Evolutionary conservation across 1,284 basidiomycete genomes (phyloP).

Genomic region (Phellopilus nigrolimitatus): DNA sequence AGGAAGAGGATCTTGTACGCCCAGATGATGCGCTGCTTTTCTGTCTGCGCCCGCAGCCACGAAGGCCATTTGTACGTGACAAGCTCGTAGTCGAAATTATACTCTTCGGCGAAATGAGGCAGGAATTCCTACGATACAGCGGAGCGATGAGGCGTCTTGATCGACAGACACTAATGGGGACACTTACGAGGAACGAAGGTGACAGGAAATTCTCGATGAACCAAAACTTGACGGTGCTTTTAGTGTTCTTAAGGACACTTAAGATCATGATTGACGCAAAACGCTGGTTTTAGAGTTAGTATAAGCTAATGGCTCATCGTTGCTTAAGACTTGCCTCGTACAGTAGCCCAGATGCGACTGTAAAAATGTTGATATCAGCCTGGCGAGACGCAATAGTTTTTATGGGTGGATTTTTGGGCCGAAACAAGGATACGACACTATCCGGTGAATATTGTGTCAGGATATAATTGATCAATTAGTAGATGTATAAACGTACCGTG

Average conservation of each 20-base stretch:
- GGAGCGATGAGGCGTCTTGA: slow-evolving; percentile 11
- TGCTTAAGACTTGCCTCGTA: slow-evolving; percentile 70
- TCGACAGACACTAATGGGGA: slow-evolving; percentile 4
- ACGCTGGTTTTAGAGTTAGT: slow-evolving; percentile 46
- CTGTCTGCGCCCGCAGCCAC: slow-evolving; percentile 93
- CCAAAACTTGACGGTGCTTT: slow-evolving; percentile 97
- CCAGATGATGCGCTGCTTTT: slow-evolving; percentile 99
- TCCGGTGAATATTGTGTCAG: slow-evolving; percentile 3
- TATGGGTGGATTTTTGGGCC: slow-evolving; percentile 28
- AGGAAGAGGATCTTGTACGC: slow-evolving; percentile 99
- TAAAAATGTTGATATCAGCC: slow-evolving; percentile 98
- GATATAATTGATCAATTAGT: not conserved
- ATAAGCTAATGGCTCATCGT: slow-evolving; percentile 10
- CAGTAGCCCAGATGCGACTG: slow-evolving; percentile 91
- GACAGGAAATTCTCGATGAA: slow-evolving; percentile 99
- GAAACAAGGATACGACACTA: slow-evolving; percentile 57
- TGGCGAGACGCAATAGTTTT: slow-evolving; percentile 35
- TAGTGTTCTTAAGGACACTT: slow-evolving; percentile 90
- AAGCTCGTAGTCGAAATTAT: slow-evolving; percentile 93
- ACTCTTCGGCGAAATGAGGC: slow-evolving; percentile 84
- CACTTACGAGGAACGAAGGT: slow-evolving; percentile 85
- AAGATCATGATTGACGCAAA: slow-evolving; percentile 99
- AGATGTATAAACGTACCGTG: slow-evolving; percentile 44
- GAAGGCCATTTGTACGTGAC: slow-evolving; percentile 99
- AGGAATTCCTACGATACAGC: slow-evolving; percentile 73